A percentile compares a stretch with the other conserved stretches of the same genome.
These are phyloP conservation scores for Agaricus sinodeliciosus DNA, from an alignment of 768 basidiomycete species.

Conservation along the genomic window DNA sequence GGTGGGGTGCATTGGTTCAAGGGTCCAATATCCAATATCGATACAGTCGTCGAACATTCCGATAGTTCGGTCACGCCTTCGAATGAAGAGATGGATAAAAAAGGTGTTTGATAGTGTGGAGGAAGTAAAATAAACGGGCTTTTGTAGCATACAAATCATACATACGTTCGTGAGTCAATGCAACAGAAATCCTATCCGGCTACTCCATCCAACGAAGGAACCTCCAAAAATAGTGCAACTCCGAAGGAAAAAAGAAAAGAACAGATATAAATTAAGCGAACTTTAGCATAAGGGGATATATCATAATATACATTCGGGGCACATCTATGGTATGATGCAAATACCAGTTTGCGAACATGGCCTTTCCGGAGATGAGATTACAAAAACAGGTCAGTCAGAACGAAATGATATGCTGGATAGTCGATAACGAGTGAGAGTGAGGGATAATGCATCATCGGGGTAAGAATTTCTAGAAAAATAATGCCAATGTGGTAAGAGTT, in stretches of 20 bases:
- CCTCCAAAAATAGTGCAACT: too few species aligned
- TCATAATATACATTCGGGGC: neutral
- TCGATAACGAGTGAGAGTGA: neutral
- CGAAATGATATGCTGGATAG: neutral
- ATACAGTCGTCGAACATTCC: neutral
- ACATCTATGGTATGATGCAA: neutral
- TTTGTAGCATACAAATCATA: neutral
- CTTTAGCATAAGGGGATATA: neutral
- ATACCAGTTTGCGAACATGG: neutral
- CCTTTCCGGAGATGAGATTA: neutral
- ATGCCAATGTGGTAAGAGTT: conserved; percentile 9
- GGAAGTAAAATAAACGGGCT: neutral
- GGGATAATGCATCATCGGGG: too few species aligned
- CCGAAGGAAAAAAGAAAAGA: too few species aligned
- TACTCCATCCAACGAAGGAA: too few species aligned
- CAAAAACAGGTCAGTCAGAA: neutral
- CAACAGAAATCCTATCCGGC: too few species aligned
- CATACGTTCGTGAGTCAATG: too few species aligned
- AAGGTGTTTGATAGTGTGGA: neutral
- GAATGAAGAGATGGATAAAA: neutral
- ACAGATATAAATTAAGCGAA: too few species aligned
- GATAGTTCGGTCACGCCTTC: neutral
- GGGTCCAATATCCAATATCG: conserved; percentile 49
- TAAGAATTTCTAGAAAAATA: neutral
- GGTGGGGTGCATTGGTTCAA: conserved; percentile 74